phyloP scores from a whole-genome alignment of 768 basidiomycete genomes.

The Amanita brunnescens region DNA sequence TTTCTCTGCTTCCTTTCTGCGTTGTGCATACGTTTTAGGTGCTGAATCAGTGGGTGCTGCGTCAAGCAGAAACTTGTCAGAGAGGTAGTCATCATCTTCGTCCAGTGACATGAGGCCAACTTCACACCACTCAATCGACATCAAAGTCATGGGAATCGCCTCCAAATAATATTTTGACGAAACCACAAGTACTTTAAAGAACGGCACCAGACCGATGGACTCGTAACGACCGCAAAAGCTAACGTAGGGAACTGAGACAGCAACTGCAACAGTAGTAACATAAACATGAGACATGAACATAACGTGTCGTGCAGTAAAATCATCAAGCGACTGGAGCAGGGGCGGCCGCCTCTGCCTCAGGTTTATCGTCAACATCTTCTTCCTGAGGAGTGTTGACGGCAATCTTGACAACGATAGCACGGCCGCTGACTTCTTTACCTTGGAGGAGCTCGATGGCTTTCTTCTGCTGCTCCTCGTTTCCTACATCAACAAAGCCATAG shows the following conservation, averaged over 20 bases:
- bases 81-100: constrained; percentile 84
- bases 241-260: constrained; percentile 12
- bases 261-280: constrained; percentile 17
- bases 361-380: constrained; percentile 32
- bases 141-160: constrained; percentile 22
- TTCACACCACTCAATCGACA: constrained; percentile 3
- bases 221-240: constrained; percentile 15
- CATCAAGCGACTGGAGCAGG: constrained; percentile 21
- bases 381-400: constrained; percentile 80
- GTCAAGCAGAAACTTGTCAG: constrained; percentile 70
- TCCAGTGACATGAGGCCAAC: constrained; percentile 49
- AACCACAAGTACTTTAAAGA: constrained; percentile 23
- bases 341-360: constrained; percentile 21
- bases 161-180: constrained; percentile 14
- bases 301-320: constrained; percentile 12
- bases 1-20: constrained; percentile 57
- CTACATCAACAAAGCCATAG: constrained; percentile 97
- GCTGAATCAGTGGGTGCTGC: constrained; percentile 24
- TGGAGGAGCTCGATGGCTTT: constrained; percentile 84
- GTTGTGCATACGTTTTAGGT: constrained; percentile 60
- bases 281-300: constrained; percentile 13
- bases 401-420: constrained; percentile 87
- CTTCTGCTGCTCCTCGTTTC: constrained; percentile 78
- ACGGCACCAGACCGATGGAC: constrained; percentile 41
- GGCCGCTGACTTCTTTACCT: constrained; percentile 81